Percentiles rank a stretch among this genome's conserved stretches.
Evolutionary conservation across 2,329 filamentous ascomycete species (phyloP).

Genomic region (Ramichloridium luteum): DNA sequence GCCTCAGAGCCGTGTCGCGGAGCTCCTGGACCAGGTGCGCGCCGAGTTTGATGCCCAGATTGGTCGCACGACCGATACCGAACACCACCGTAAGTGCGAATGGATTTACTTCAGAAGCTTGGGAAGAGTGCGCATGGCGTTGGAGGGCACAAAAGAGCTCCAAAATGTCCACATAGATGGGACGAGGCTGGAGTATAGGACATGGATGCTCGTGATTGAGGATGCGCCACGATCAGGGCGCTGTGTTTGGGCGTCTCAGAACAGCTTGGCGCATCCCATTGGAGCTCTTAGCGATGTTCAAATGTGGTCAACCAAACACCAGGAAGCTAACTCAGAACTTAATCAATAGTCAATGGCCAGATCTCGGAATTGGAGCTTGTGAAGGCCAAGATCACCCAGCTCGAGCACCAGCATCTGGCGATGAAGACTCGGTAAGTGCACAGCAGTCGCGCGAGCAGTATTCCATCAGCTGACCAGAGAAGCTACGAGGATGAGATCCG

Average conservation of each 20-base stretch:
- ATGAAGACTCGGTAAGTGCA: conserved; percentile 77
- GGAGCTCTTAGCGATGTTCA: no score
- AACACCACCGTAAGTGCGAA: conserved; percentile 78
- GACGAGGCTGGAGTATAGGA: no score
- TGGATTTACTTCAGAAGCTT: conserved; percentile 5
- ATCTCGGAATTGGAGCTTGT: conserved; percentile 93
- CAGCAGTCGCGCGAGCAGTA: conserved; percentile 1
- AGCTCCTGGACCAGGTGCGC: conserved; percentile 83
- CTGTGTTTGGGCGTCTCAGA: no score
- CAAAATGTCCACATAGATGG: no score
- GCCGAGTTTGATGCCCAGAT: conserved; percentile 69
- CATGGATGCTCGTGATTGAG: no score
- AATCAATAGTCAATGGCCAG: conserved; percentile 81
- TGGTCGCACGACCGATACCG: conserved; percentile 71
- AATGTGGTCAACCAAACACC: no score
- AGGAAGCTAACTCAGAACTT: no score
- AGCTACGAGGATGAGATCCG: conserved; percentile 92
- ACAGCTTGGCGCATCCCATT: no score
- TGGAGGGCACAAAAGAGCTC: no score
- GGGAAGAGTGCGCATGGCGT: neutral
- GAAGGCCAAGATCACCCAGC: conserved; percentile 78
- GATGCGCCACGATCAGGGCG: no score
- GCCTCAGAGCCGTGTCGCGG: conserved; percentile 64
- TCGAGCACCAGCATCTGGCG: conserved; percentile 79
- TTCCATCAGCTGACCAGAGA: conserved; percentile 2